phyloP scores from a whole-genome alignment of 495 filamentous ascomycete genomes.

The Tetracladium marchalianum region DNA sequence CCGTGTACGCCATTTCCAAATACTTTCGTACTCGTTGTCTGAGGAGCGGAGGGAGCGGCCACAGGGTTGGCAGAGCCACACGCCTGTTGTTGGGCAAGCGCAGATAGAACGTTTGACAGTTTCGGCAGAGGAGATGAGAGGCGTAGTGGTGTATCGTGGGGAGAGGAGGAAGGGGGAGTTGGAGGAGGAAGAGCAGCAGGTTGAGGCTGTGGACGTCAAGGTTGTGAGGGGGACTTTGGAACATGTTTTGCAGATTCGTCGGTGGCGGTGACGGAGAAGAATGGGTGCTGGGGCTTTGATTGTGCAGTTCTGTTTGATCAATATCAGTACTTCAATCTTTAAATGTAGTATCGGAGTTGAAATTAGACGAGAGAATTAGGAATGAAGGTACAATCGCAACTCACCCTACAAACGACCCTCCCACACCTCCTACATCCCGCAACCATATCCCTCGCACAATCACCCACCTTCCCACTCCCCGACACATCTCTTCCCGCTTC shows the following conservation, averaged over 20 bases:
- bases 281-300: constrained; percentile 59
- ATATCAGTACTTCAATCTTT: neutral
- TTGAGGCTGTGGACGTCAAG: constrained; percentile 5
- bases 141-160: neutral
- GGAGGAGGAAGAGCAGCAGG: neutral
- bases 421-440: constrained; percentile 69
- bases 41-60: constrained; percentile 55
- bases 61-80: constrained; percentile 78
- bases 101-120: constrained; percentile 53
- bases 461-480: constrained; percentile 48
- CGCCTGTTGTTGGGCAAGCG: constrained; percentile 46
- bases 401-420: constrained; percentile 68
- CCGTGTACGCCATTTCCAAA: constrained; percentile 83
- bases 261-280: constrained; percentile 57
- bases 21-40: constrained; percentile 64
- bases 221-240: constrained; percentile 49
- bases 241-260: constrained; percentile 69
- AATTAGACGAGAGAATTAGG: too few species aligned
- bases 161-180: neutral
- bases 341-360: too few species aligned
- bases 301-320: constrained; percentile 59
- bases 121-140: constrained; percentile 17
- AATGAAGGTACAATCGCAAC: constrained; percentile 11
- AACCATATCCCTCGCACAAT: constrained; percentile 80
- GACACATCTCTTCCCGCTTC: constrained; percentile 23